Base-by-base conservation (phyloP, 768 basidiomycete species). In the Mycena olivaceomarginata region DNA sequence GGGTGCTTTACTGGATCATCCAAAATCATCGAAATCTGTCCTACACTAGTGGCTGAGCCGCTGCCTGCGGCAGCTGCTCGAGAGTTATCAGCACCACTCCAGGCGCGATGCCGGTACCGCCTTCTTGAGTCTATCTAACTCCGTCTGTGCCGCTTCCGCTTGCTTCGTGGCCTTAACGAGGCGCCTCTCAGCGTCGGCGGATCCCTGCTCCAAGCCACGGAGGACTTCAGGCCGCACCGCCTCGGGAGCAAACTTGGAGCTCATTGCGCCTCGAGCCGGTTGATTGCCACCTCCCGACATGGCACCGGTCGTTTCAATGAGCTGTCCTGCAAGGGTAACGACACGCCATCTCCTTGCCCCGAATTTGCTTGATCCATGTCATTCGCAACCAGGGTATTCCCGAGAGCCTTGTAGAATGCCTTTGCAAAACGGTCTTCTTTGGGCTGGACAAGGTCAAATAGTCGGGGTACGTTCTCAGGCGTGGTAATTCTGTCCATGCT, bases 401-500 rank as follows among this genome's bases (percentile, higher is more conserved):
- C 87, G 4, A 98, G 84, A 0, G 93, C 96, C 84, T 98, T 98
- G 85, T 92, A 97, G 87, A 99, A 99, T 0, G 96, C 97, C 0
- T 96, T 91, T 0, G 95, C 93, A 81, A 97, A 98, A 39, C 88
- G 91, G 6, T 92, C 82, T 7, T 98, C 95, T 81, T 96, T 98
- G n/a, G 96, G 94, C 82, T 94, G 97, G 86, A 99, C 94, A 70
- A 99, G 94, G 82, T 99, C 98, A 83, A 97, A 98, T 0, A 99
- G 88, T 0, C 98, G 92, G 0, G 97, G 97, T 5, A 96, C 97
- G 81, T 93, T 93, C 84, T 98, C 97, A 0, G 98, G 98, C 0
- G 97, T 97, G 59, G 81, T 51, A 48, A 89, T 85, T 45, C 83
- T 85, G 2, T 83, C 84, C 84, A 87, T 87, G 12, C 85, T 84